Evolutionary conservation across 306 rosid genomes (phyloP).

Genomic region (Quercus agrifolia): DNA sequence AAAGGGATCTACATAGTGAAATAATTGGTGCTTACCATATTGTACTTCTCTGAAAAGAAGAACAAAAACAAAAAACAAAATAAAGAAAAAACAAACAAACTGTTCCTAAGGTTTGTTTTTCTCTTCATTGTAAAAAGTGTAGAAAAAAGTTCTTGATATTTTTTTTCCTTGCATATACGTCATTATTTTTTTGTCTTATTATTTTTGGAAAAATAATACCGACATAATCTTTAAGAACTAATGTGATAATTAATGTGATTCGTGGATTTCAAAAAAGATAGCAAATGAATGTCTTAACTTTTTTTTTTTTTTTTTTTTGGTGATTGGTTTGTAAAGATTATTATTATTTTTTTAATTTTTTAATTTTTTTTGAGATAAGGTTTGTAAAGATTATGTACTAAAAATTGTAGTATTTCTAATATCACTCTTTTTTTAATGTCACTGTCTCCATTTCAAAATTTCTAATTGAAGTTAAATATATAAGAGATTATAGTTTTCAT

Average conservation of each 20-base stretch:
- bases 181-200: not conserved
- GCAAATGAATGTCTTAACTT: too few species aligned
- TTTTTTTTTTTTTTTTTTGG: too few species aligned
- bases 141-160: not conserved
- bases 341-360: not conserved
- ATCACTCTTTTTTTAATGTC: not conserved
- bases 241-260: too few species aligned
- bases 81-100: not conserved
- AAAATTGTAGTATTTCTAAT: not conserved
- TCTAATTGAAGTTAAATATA: not conserved
- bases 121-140: not conserved
- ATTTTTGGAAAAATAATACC: too few species aligned
- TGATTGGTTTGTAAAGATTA: not conserved
- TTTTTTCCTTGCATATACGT: too few species aligned
- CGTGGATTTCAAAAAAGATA: too few species aligned
- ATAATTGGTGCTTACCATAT: not conserved
- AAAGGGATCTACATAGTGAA: not conserved
- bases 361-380: not conserved
- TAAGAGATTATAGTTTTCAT: not conserved
- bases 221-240: too few species aligned
- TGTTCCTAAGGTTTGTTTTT: not conserved
- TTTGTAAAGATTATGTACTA: not conserved
- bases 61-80: too few species aligned
- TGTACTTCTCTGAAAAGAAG: not conserved
- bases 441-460: not conserved